Conservation (phyloP, 2,329 filamentous ascomycete species). For the Pezicula carpinea region DNA sequence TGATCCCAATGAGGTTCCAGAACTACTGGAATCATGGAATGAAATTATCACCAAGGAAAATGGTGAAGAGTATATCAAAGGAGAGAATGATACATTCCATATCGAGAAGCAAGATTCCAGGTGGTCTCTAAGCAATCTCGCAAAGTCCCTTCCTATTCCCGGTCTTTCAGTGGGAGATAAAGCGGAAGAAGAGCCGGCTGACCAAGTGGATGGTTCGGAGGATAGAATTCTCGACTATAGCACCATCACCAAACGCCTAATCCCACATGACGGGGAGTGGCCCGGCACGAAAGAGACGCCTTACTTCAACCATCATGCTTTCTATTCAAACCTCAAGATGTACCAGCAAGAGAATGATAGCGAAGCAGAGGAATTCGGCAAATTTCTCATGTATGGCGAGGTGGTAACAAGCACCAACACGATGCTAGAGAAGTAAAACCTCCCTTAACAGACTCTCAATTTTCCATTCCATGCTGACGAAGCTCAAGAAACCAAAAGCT, state of each 20-base stretch:
- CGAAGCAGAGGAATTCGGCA: slow-evolving; percentile 66
- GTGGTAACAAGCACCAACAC: slow-evolving; percentile 94
- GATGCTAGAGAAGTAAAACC: slow-evolving; percentile 72
- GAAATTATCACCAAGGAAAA: slow-evolving; percentile 64
- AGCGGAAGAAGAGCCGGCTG: slow-evolving; percentile 21
- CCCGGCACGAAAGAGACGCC: slow-evolving; percentile 73
- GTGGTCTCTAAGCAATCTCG: slow-evolving; percentile 53
- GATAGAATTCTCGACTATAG: slow-evolving; percentile 71
- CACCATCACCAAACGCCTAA: slow-evolving; percentile 65
- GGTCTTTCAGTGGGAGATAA: slow-evolving; percentile 8
- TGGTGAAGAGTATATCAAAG: slow-evolving; percentile 68
- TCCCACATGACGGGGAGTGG: slow-evolving; percentile 63
- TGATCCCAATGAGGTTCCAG: slow-evolving; percentile 57
- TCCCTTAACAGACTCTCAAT: neutral
- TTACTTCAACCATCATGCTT: slow-evolving; percentile 79
- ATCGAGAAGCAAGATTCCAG: slow-evolving; percentile 62
- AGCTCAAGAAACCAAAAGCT: slow-evolving; percentile 65
- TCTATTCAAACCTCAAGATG: slow-evolving; percentile 64
- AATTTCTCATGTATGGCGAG: slow-evolving; percentile 78
- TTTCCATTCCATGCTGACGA: slow-evolving; percentile 7
- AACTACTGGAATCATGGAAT: slow-evolving; percentile 61
- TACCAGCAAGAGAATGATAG: slow-evolving; percentile 55
- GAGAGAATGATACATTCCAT: slow-evolving; percentile 78
- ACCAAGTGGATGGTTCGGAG: slow-evolving; percentile 31
- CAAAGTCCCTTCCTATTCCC: slow-evolving; percentile 40